phyloP scores from a whole-genome alignment of 139 green algal species.

The Bryopsis sp. region DNA sequence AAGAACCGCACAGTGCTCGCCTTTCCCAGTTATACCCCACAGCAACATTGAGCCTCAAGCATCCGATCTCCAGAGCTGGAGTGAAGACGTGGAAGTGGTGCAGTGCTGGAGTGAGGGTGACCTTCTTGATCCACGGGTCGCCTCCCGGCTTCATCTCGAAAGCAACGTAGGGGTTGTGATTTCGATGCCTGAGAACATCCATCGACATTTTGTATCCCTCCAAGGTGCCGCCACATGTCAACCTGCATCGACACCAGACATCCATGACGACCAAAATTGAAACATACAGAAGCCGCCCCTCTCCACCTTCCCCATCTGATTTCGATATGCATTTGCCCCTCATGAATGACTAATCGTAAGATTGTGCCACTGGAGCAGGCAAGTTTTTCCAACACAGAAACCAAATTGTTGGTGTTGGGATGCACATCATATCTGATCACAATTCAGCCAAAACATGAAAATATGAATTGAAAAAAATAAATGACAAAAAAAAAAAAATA shows the following conservation, averaged over 20 bases:
- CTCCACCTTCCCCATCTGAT: neutral
- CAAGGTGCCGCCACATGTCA: no score
- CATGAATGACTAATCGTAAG: neutral
- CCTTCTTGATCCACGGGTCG: constrained; percentile 8
- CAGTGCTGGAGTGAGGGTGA: neutral
- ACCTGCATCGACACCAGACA: no score
- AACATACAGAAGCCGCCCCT: no score
- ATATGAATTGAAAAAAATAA: no score
- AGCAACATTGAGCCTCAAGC: neutral
- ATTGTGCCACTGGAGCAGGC: no score
- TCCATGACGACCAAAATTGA: no score
- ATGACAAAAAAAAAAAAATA: no score
- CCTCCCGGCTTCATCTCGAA: constrained; percentile 5
- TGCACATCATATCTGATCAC: no score
- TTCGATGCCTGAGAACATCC: neutral
- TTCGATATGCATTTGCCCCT: neutral
- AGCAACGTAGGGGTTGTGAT: neutral
- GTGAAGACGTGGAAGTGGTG: neutral
- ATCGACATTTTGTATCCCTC: constrained; percentile 1
- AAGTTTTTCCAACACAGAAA: no score
- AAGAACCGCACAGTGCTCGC: neutral
- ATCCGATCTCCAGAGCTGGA: constrained; percentile 1
- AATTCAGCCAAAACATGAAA: no score
- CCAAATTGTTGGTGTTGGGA: no score
- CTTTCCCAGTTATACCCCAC: constrained; percentile 7